phyloP scores from a whole-genome alignment of 106 monocot genomes.

The Dendrobium chrysotoxum region DNA sequence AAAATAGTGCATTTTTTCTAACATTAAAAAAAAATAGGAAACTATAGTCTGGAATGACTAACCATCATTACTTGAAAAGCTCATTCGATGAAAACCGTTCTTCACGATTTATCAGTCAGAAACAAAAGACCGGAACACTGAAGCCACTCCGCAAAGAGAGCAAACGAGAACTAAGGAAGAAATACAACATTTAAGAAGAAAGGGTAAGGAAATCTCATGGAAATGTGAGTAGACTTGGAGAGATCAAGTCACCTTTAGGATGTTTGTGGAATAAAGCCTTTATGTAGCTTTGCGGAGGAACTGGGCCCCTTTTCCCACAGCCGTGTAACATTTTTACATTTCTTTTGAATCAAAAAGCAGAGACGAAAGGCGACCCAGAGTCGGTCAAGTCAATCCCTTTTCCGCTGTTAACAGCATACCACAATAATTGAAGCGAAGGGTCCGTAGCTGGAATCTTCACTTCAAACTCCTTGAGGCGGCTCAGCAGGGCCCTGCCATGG shows the following conservation, averaged over 20 bases:
- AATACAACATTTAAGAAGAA: background rate
- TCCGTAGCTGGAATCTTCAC: background rate
- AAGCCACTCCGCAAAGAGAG: background rate
- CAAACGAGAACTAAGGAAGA: background rate
- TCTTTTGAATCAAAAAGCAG: background rate
- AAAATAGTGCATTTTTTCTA: no score
- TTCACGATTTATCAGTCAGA: background rate
- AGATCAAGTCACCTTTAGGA: background rate
- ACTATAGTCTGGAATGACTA: no score
- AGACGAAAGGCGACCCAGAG: background rate
- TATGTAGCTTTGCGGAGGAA: background rate
- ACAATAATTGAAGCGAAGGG: background rate
- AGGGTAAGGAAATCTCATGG: background rate
- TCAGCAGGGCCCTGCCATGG: background rate
- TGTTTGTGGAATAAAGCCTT: background rate
- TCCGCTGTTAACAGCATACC: background rate
- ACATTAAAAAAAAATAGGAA: no score
- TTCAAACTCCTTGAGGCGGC: background rate
- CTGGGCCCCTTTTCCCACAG: background rate
- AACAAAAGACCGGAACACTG: background rate
- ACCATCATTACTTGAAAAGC: no score
- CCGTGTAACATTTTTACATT: background rate
- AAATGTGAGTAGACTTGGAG: background rate
- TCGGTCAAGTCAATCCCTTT: background rate
- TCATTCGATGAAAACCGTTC: background rate